Evolutionary conservation across 805 yeast genomes (phyloP), one percentile per base, ranked within the genome.

Genomic region (Millerozyma miso): DNA sequence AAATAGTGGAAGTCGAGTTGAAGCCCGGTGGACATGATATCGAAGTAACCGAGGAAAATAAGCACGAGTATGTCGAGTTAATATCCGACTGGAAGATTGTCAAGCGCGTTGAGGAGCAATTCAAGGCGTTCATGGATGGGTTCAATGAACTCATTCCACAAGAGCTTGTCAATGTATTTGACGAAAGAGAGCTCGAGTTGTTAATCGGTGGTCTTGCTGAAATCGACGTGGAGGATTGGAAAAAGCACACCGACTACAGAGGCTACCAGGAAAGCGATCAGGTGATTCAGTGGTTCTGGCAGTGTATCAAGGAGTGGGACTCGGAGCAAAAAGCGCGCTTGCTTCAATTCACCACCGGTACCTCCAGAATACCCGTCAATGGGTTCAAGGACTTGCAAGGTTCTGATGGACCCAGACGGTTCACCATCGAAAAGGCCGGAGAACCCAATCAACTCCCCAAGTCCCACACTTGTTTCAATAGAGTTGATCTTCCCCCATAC

Each of bases 331-430:
- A 89, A 65, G 96, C 98, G 2, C 80, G 99, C 66, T 73, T 93
- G 62, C 73, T 93, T 53, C 99, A 93, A 67, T 93, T 93, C 63
- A 91, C 99, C 16, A 93, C 99, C 1, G 99, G 99, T 76, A 93
- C 99, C 3, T 89, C 97, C 17, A 84, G 99, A 72, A 93, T 93
- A 44, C 99, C 99, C 5, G 99, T 93, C 50, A 93, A 91, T 66
- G 99, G 99, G 33, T 93, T 93, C 77, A 93, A 93, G 66, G 99
- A 93, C 67, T 76, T 93, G 56, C 99, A 93, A 70, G 99, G 99
- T 52, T 86, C 96, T 18, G 99, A 93, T 69, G 99, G 99, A 45
- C 99, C 99, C 41, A 86, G 99, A 77, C 81, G 98, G 62, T 93
- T 93, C 67, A 93, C 99, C 4, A 91, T 93, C 63, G 99, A 93